Evolutionary conservation across 108 stramenopile species (phyloP).

Genomic region (Cyclostephanos tholiformis): DNA sequence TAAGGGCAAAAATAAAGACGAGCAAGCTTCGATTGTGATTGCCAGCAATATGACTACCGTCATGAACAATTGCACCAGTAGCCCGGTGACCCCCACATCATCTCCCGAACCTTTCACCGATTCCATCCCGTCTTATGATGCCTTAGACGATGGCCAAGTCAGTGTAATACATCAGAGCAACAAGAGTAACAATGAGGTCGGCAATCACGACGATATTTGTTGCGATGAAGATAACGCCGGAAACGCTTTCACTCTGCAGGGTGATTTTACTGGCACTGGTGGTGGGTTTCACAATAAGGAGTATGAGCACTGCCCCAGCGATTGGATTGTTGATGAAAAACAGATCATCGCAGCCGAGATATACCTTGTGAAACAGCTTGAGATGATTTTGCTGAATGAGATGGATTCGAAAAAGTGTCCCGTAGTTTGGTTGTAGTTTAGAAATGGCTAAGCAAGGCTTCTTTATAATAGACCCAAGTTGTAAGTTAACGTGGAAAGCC

Average conservation of each 20-base stretch:
- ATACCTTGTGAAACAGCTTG: slow-evolving; percentile 13
- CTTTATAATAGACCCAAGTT: not conserved
- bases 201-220: not conserved
- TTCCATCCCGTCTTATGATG: not conserved
- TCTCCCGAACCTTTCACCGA: not conserved
- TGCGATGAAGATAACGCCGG: not conserved
- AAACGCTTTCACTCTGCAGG: not conserved
- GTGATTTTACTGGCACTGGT: not conserved
- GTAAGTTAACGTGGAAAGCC: too few species aligned
- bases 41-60: not conserved
- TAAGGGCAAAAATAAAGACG: slow-evolving; percentile 47
- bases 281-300: not conserved
- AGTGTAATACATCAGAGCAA: not conserved
- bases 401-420: slow-evolving; percentile 11
- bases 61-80: not conserved
- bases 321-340: slow-evolving; percentile 5
- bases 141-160: not conserved
- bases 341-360: slow-evolving; percentile 3
- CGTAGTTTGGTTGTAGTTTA: slow-evolving; percentile 10
- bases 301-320: slow-evolving; percentile 5
- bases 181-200: not conserved
- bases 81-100: not conserved
- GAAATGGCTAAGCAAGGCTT: not conserved
- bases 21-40: not conserved
- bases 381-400: slow-evolving; percentile 3